Evolutionary conservation across 306 rosid genomes (phyloP).

Genomic region (Vigna unguiculata): DNA sequence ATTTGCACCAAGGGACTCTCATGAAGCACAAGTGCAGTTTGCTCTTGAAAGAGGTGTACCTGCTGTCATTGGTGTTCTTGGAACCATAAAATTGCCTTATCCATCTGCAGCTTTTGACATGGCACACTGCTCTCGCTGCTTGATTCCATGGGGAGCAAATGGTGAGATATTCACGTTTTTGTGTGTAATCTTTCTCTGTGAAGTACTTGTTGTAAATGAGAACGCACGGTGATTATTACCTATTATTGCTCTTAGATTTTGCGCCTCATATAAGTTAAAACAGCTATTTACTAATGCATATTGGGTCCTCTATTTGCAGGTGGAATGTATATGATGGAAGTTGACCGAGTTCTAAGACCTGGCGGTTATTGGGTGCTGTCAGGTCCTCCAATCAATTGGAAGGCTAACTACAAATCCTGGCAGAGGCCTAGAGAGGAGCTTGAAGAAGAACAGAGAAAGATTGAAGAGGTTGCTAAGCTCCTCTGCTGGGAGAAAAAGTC

Average conservation of each 20-base stretch:
- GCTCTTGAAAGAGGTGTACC: constrained; percentile 99
- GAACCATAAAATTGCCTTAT: constrained; percentile 86
- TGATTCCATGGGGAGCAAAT: constrained; percentile 93
- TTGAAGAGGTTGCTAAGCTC: constrained; percentile 82
- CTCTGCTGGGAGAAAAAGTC: constrained; percentile 98
- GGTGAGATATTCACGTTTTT: constrained; percentile 58
- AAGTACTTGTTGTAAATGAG: constrained; percentile 35
- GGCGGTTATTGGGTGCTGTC: constrained; percentile 99
- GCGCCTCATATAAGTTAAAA: constrained; percentile 26
- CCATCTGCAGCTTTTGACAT: constrained; percentile 96
- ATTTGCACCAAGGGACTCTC: constrained; percentile 95
- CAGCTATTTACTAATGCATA: constrained; percentile 31
- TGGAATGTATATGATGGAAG: constrained; percentile 91
- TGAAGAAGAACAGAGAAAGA: constrained; percentile 79
- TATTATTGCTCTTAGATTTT: constrained; percentile 37
- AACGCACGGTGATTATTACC: not conserved
- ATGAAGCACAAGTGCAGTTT: constrained; percentile 97
- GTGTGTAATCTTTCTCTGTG: not conserved
- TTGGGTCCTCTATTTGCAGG: constrained; percentile 54
- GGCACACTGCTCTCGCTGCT: constrained; percentile 99
- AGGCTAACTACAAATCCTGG: constrained; percentile 79
- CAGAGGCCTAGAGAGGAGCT: constrained; percentile 90
- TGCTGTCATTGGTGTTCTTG: constrained; percentile 92
- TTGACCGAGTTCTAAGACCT: constrained; percentile 95
- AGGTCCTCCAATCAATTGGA: constrained; percentile 98